phyloP scores from a whole-genome alignment of 495 filamentous ascomycete species.

The Beverwykella pulmonaria region DNA sequence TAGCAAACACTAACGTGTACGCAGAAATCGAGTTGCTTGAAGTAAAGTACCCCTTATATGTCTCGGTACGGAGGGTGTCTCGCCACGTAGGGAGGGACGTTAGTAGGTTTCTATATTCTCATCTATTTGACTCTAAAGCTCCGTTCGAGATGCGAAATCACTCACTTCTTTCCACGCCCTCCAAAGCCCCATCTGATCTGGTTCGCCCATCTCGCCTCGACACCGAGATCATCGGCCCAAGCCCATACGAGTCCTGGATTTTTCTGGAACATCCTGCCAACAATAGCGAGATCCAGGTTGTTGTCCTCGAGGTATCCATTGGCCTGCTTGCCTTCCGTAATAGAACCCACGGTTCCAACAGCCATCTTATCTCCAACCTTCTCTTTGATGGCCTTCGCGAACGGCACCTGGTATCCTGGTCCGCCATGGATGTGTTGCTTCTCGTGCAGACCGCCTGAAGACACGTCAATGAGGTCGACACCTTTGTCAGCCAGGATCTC shows the following conservation, averaged over 20 bases:
- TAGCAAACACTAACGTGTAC: no score
- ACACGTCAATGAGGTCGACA: slow-evolving; percentile 77
- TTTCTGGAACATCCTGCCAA: slow-evolving; percentile 69
- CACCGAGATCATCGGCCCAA: slow-evolving; percentile 68
- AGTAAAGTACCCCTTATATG: no score
- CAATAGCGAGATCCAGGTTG: slow-evolving; percentile 61
- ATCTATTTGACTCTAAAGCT: background rate
- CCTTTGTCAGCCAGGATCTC: slow-evolving; percentile 65
- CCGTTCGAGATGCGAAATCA: background rate
- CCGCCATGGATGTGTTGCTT: slow-evolving; percentile 58
- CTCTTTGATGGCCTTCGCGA: slow-evolving; percentile 61
- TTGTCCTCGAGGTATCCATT: slow-evolving; percentile 52
- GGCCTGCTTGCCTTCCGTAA: slow-evolving; percentile 57
- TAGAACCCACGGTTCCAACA: slow-evolving; percentile 74
- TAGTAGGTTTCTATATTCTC: background rate
- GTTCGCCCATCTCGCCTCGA: slow-evolving; percentile 64
- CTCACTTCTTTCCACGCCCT: slow-evolving; percentile 40
- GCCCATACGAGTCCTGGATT: slow-evolving; percentile 69
- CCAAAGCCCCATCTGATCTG: slow-evolving; percentile 68
- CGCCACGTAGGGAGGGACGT: background rate
- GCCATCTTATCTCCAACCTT: slow-evolving; percentile 58
- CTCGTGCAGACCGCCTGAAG: slow-evolving; percentile 66
- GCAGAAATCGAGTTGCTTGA: no score
- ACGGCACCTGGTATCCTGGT: slow-evolving; percentile 63
- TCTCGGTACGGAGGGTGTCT: background rate